A percentile compares a stretch with the other conserved stretches of the same genome.
Evolutionary conservation across 345 rosid species (phyloP).

Genomic region (Populus deltoides): DNA sequence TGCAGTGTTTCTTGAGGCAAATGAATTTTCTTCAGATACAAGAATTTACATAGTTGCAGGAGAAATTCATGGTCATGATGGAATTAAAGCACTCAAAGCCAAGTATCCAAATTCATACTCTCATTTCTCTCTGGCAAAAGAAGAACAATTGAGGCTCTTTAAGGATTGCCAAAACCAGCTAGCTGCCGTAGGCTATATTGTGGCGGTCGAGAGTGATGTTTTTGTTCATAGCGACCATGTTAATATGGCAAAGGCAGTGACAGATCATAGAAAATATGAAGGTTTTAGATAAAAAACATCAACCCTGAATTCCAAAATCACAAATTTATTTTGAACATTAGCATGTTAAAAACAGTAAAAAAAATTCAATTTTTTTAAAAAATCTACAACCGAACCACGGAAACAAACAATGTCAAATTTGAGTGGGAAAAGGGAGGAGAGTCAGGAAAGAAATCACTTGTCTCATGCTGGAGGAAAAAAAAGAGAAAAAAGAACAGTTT

Average conservation of each 20-base stretch:
- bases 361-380: too few relatives aligned
- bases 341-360: too few relatives aligned
- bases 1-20: slow-evolving; percentile 63
- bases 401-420: too few relatives aligned
- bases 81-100: slow-evolving; percentile 38
- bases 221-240: slow-evolving; percentile 69
- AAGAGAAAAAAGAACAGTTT: too few relatives aligned
- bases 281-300: slow-evolving; percentile 69
- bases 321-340: too few relatives aligned
- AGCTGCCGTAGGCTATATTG: slow-evolving; percentile 64
- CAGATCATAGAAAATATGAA: slow-evolving; percentile 64
- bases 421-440: too few relatives aligned
- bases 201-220: slow-evolving; percentile 62
- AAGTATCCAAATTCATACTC: slow-evolving; percentile 52
- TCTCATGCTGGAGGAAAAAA: too few relatives aligned
- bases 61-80: slow-evolving; percentile 51
- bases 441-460: too few relatives aligned
- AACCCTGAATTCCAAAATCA: slow-evolving; percentile 27
- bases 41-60: slow-evolving; percentile 73
- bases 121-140: slow-evolving; percentile 53
- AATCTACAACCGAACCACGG: too few relatives aligned
- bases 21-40: slow-evolving; percentile 56
- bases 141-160: slow-evolving; percentile 48
- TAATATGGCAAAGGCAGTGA: slow-evolving; percentile 78
- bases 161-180: slow-evolving; percentile 47